These are phyloP conservation scores for Plasmodium adleri DNA, from an alignment of 169 alveolate species.

Conservation along the genomic window DNA sequence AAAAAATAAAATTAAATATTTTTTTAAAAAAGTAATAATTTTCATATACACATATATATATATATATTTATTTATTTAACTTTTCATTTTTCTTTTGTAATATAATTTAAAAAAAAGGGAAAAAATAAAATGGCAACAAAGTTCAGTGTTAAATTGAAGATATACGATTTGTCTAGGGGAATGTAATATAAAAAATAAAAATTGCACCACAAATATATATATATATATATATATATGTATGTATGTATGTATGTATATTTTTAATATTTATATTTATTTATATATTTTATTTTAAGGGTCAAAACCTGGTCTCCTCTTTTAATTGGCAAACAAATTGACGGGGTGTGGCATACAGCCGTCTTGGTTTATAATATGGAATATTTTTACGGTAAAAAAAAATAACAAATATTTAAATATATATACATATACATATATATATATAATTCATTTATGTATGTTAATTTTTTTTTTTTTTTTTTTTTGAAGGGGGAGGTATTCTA, in stretches of 20 bases:
- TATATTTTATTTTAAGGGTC: conserved; percentile 58
- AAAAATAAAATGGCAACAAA: conserved; percentile 20
- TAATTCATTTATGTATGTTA: conserved; percentile 80
- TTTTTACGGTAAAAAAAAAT: conserved; percentile 88
- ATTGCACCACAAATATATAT: background rate
- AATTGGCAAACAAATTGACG: conserved; percentile 94
- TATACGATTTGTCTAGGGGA: conserved; percentile 73
- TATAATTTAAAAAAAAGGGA: conserved; percentile 1
- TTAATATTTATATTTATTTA: background rate
- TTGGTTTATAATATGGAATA: conserved; percentile 93
- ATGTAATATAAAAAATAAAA: conserved; percentile 45
- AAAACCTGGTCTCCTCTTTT: conserved; percentile 87
- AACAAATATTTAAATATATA: background rate
- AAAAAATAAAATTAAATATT: no score
- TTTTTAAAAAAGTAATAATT: no score
- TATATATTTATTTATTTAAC: no score
- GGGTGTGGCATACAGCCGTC: conserved; percentile 97
- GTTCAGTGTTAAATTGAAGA: conserved; percentile 48
- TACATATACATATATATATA: background rate
- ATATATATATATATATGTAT: background rate
- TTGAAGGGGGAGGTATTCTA: conserved; percentile 93
- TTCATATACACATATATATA: no score
- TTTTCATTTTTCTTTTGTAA: no score
- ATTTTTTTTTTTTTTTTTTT: conserved; percentile 83
- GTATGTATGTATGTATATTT: background rate